phyloP scores from a whole-genome alignment of 2,329 filamentous ascomycete species.

The Trichoderma endophyticum region DNA sequence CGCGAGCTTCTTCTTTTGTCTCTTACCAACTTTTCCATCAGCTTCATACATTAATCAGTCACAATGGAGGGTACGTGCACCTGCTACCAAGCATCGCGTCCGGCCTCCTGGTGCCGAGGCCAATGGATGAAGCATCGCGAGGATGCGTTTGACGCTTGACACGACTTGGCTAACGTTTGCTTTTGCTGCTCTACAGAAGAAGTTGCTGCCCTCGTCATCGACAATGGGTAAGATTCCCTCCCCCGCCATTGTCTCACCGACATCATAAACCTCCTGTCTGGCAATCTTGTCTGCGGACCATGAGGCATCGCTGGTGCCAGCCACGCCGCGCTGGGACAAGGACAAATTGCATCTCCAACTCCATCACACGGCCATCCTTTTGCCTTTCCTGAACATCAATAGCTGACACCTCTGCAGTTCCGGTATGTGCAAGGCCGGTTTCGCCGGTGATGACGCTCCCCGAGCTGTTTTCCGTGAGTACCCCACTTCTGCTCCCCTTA shows the following conservation, averaged over 20 bases:
- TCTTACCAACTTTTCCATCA: constrained; percentile 23
- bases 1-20: constrained; percentile 18
- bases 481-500: constrained; percentile 36
- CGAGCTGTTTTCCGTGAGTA: constrained; percentile 99
- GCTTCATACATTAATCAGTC: constrained; percentile 44
- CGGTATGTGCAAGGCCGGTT: constrained; percentile 99
- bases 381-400: not conserved
- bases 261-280: constrained; percentile 25
- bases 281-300: constrained; percentile 1
- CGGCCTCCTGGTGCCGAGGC: constrained; percentile 5
- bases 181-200: constrained; percentile 68
- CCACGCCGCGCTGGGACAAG: not conserved
- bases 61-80: constrained; percentile 54
- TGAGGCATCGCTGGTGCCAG: not conserved
- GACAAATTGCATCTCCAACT: not conserved
- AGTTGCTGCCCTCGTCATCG: constrained; percentile 99
- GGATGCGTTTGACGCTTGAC: constrained; percentile 12
- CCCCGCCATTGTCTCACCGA: constrained; percentile 36
- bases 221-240: constrained; percentile 94
- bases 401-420: constrained; percentile 61
- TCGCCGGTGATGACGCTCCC: constrained; percentile 99
- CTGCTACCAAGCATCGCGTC: constrained; percentile 16
- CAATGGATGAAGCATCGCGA: not conserved
- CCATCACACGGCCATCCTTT: not conserved
- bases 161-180: constrained; percentile 39